Evolutionary conservation across 2,329 filamentous ascomycete species (phyloP), one percentile per base, ranked within the genome.

Genomic region (Neoscytalidium dimidiatum): DNA sequence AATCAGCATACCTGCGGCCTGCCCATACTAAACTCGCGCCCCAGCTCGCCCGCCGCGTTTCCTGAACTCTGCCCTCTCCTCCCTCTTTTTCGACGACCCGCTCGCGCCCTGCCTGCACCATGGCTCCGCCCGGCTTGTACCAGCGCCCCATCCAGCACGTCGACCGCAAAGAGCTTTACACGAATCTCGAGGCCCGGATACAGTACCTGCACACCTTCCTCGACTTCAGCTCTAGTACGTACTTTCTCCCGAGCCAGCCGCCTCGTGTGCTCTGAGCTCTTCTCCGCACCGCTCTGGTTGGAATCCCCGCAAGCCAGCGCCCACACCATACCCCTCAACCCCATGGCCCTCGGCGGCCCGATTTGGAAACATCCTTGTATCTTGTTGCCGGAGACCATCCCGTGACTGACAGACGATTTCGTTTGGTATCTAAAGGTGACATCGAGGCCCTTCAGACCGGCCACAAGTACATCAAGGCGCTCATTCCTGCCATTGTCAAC

Each of bases 401-500:
- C 26, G 52, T 61, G 56, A 17, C 56, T 60, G 56, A 60, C 56
- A 4, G n/a, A 38, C 56, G 28, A 44, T 31, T 46, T 43, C 19
- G 21, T 9, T 19, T 29, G 17, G 6, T 21, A 64, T 14, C 41
- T 35, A 21, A 66, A 91, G 90, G 84, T 67, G 90, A 93, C 72
- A 87, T 92, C 64, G 88, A 90, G 69, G 90, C 90, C 43, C 84
- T 94, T 41, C 82, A 86, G 14, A 81, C 83, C 2, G 90, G 90
- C 67, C 82, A 86, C 66, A 92, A 92, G 75, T 92, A 92, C 78
- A 89, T 93, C 80, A 90, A 90, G 72, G 87, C 89, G n/a, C 85
- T 94, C 33, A 92, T 94, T 68, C 92, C 92, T 1, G 89, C 91
- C 51, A 85, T 95, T 23, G 91, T 94, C 72, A 92, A 94, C 77